These are phyloP conservation scores for Aspergillus bertholletiae DNA, from an alignment of 495 filamentous ascomycete species.

Conservation along the genomic window DNA sequence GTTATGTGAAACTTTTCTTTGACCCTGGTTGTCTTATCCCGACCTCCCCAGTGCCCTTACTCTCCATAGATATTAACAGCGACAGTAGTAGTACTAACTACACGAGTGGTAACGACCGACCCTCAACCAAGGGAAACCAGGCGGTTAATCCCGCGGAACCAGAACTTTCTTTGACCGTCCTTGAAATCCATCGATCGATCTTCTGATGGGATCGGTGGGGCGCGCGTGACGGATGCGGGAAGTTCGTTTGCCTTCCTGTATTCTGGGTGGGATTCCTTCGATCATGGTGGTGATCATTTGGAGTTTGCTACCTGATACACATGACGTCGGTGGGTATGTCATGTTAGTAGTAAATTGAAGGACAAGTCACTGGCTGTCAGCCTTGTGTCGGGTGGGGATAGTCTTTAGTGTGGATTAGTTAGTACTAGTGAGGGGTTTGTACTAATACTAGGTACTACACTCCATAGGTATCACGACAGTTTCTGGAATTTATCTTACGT, in stretches of 20 bases:
- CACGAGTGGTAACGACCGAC: neutral
- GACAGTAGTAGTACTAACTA: too few relatives aligned
- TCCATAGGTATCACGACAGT: too few relatives aligned
- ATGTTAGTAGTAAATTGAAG: neutral
- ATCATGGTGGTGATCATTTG: neutral
- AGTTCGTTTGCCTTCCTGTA: neutral
- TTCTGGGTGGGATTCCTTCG: neutral
- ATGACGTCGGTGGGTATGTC: neutral
- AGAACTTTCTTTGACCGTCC: conserved; percentile 3
- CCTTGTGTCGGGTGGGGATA: neutral
- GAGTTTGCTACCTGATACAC: neutral
- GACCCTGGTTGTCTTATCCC: too few relatives aligned
- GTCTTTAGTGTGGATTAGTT: neutral
- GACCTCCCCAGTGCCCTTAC: too few relatives aligned
- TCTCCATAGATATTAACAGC: too few relatives aligned
- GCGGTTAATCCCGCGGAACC: conserved; percentile 5
- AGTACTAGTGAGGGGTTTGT: neutral
- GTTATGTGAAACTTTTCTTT: neutral
- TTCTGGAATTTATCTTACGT: too few relatives aligned
- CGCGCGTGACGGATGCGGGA: neutral
- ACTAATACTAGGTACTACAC: too few relatives aligned
- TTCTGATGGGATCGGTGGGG: neutral
- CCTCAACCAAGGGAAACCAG: neutral
- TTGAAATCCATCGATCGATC: neutral
- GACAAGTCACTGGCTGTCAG: neutral